Conservation (phyloP, 2,329 filamentous ascomycete genomes). For the Pyricularia sp. region DNA sequence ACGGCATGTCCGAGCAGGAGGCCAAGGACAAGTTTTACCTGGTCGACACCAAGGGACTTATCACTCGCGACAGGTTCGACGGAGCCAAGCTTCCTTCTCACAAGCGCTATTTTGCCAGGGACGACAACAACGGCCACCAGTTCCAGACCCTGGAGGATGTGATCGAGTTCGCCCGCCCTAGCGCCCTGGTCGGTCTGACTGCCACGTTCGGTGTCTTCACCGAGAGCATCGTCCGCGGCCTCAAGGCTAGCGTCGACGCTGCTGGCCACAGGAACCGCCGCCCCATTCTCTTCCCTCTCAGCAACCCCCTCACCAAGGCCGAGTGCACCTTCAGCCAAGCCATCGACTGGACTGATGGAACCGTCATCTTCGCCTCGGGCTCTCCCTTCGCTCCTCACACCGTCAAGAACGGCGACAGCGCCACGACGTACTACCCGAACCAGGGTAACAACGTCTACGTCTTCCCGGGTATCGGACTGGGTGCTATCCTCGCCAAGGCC, state of each 20-base stretch:
- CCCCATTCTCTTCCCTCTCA: constrained; percentile 92
- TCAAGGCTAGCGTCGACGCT: constrained; percentile 54
- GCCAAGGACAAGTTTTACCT: constrained; percentile 93
- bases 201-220: constrained; percentile 94
- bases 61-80: constrained; percentile 88
- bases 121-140: constrained; percentile 56
- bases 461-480: constrained; percentile 92
- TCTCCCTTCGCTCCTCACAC: constrained; percentile 77
- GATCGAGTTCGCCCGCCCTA: constrained; percentile 90
- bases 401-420: constrained; percentile 49
- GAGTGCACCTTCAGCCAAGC: constrained; percentile 97
- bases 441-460: constrained; percentile 88
- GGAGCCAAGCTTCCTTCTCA: constrained; percentile 70
- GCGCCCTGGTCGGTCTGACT: constrained; percentile 86
- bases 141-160: constrained; percentile 81
- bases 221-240: constrained; percentile 67
- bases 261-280: constrained; percentile 58
- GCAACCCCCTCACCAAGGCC: constrained; percentile 91
- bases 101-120: constrained; percentile 62
- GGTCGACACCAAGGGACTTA: constrained; percentile 92
- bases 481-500: constrained; percentile 84
- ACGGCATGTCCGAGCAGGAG: constrained; percentile 79
- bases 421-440: constrained; percentile 64
- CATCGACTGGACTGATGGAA: constrained; percentile 81
- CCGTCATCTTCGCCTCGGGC: constrained; percentile 87